phyloP scores from a whole-genome alignment of 495 filamentous ascomycete species.

The Daldinia caldariorum region DNA sequence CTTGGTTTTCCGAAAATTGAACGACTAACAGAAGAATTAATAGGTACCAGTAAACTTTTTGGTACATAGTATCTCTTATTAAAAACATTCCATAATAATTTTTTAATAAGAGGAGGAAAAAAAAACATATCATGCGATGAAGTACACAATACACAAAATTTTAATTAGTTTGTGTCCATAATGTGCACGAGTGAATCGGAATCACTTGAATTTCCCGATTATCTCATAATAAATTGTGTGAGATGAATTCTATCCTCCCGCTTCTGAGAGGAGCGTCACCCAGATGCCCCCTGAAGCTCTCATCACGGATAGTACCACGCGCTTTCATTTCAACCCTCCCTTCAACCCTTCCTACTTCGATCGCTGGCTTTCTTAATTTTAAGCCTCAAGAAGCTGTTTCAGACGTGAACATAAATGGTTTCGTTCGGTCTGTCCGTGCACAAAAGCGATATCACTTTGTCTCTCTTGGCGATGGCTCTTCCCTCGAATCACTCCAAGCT shows the following conservation, averaged over 20 bases:
- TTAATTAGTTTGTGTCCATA: conserved; percentile 21
- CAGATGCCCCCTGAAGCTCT: conserved; percentile 30
- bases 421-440: conserved; percentile 83
- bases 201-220: background rate
- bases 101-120: conserved; percentile 2
- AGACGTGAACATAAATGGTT: conserved; percentile 72
- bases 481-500: conserved; percentile 79
- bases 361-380: conserved; percentile 45
- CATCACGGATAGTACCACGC: conserved; percentile 16
- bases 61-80: background rate
- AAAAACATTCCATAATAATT: conserved; percentile 6
- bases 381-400: conserved; percentile 44
- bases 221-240: conserved; percentile 22
- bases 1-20: conserved; percentile 9
- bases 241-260: conserved; percentile 36
- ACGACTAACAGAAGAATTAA: background rate
- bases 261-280: conserved; percentile 37
- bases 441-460: conserved; percentile 88
- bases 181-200: conserved; percentile 15
- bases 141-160: conserved; percentile 20
- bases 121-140: conserved; percentile 5
- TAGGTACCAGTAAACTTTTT: too few relatives aligned
- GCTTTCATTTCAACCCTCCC: conserved; percentile 42
- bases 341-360: conserved; percentile 31
- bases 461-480: conserved; percentile 88